Evolutionary conservation across 805 yeast genomes (phyloP).

Genomic region (Isabelozyma rhagii): DNA sequence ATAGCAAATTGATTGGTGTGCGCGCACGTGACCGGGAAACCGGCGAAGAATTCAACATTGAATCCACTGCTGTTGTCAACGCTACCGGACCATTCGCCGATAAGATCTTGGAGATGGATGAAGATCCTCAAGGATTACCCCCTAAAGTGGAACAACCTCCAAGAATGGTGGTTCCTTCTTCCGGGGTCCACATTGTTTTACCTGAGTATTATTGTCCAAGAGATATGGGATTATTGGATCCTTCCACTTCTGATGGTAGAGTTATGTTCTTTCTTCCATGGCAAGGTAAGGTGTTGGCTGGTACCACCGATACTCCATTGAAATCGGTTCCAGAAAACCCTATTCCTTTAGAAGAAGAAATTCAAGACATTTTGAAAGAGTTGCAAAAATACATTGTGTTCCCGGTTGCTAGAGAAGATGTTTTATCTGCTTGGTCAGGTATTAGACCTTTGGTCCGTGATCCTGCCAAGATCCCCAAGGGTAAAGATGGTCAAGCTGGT

Average conservation of each 20-base stretch:
- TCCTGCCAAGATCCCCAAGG: conserved; percentile 52
- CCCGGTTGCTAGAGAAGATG: conserved; percentile 87
- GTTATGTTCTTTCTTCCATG: conserved; percentile 97
- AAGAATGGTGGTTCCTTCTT: conserved; percentile 87
- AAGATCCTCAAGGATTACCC: conserved; percentile 61
- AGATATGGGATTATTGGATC: conserved; percentile 85
- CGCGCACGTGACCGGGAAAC: conserved; percentile 70
- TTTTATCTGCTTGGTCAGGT: conserved; percentile 95
- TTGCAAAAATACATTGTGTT: conserved; percentile 86
- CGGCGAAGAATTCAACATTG: conserved; percentile 57
- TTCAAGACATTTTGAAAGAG: conserved; percentile 81
- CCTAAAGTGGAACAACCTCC: conserved; percentile 51
- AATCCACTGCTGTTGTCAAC: conserved; percentile 74
- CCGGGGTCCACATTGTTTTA: conserved; percentile 89
- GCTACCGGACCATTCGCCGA: conserved; percentile 97
- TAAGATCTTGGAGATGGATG: conserved; percentile 80
- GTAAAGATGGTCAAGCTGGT: conserved; percentile 33
- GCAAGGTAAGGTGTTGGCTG: conserved; percentile 96
- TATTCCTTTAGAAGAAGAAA: conserved; percentile 82
- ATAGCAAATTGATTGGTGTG: conserved; percentile 69
- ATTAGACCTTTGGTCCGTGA: conserved; percentile 92
- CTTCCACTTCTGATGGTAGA: conserved; percentile 90
- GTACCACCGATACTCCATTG: conserved; percentile 92
- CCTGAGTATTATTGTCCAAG: conserved; percentile 92
- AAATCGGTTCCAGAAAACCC: conserved; percentile 71